Percentiles rank a stretch among this genome's conserved stretches.
Conservation (phyloP, 805 yeast genomes). For the Teunomyces lycoperdinae region DNA sequence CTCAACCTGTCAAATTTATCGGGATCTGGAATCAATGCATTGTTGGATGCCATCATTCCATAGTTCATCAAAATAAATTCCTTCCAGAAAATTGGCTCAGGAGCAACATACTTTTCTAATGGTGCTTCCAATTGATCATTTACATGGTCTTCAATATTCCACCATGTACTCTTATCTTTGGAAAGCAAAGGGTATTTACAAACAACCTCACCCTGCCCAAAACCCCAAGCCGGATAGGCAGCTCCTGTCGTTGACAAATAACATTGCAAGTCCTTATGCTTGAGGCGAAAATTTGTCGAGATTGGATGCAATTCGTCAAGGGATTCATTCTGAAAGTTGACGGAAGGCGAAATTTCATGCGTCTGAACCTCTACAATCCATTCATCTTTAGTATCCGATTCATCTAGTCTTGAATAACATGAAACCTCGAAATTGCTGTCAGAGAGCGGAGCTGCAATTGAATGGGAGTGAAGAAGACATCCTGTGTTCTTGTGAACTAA, state of each 20-base stretch:
- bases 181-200: constrained; percentile 54
- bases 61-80: constrained; percentile 71
- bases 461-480: constrained; percentile 80
- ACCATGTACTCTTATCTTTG: constrained; percentile 67
- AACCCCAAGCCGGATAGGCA: constrained; percentile 79
- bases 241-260: constrained; percentile 74
- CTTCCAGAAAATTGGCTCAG: constrained; percentile 50
- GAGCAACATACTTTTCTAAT: constrained; percentile 30
- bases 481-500: constrained; percentile 68
- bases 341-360: constrained; percentile 45
- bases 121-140: constrained; percentile 46
- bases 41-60: constrained; percentile 83
- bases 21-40: constrained; percentile 74
- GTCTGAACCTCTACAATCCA: constrained; percentile 85
- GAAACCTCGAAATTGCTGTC: constrained; percentile 75
- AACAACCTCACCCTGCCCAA: constrained; percentile 76
- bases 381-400: constrained; percentile 81
- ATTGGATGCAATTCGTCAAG: constrained; percentile 62
- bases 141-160: constrained; percentile 75
- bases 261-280: constrained; percentile 63
- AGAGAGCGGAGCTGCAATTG: constrained; percentile 70
- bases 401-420: constrained; percentile 70
- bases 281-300: constrained; percentile 69
- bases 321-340: constrained; percentile 47
- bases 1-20: constrained; percentile 72